Evolutionary conservation across 192 early-diverging fungal species (phyloP), one percentile per base, ranked within the genome.

Genomic region (Geranomyces michiganensis): DNA sequence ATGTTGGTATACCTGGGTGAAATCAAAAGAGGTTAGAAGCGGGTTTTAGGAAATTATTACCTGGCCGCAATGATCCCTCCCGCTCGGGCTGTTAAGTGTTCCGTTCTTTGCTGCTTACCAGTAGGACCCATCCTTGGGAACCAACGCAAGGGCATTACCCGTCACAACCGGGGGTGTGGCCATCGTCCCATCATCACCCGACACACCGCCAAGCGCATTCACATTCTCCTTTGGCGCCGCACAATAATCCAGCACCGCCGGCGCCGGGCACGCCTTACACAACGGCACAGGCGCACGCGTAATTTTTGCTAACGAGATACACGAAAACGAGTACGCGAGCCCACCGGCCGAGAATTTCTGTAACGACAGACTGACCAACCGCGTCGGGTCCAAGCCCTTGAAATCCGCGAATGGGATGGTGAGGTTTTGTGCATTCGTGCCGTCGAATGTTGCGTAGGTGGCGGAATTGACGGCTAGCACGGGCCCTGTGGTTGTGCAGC

Each of bases 321-420:
- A 60, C 15, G 24, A 26, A 29, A 60, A 27, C 4, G 29, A 4
- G 26, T 32, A 27, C 7, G 58, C 29, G 2, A 5, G 21, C 19
- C 15, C 24, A 5, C 12, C 21, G 9, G 22, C 27, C 58, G 58
- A 60, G 31, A 60, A 60, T 19, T 17, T 31, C 31, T 60, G 29
- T 2, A 60, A 29, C 27, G 58, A 60, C 15, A 60, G 26, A 19
- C 27, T 31, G 15, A 29, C 17, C 21, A 60, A 29, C 58, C 29
- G 24, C 17, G 58, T 33, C 29, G 58, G 58, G 27, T 26, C 17
- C 21, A 60, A 29, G 17, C 31, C 31, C 7, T 27, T 27, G 58
- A 60, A 60, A 60, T 27, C 58, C 9, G 58, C 19, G 58, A 60
- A 60, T 27, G 58, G 58, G 58, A 60, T 60, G 8, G 31, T 32